A percentile compares a stretch with the other conserved stretches of the same genome.
phyloP scores from a whole-genome alignment of 257 asterid genomes.

The Eustoma russellianum region DNA sequence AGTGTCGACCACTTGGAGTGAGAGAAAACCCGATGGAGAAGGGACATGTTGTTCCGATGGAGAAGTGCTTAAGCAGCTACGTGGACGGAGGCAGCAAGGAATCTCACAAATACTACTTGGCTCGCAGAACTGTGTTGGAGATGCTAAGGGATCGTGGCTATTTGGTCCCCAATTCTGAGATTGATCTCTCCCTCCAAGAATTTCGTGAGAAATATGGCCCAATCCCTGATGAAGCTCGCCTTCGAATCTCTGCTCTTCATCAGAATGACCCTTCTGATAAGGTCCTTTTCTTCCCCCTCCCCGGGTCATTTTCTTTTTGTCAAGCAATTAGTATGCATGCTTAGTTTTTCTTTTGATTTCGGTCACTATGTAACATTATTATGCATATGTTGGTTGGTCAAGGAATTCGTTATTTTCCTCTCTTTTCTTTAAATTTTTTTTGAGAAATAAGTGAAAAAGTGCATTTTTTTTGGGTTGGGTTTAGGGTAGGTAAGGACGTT shows the following conservation, averaged over 20 bases:
- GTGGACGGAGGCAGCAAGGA: slow-evolving; percentile 51
- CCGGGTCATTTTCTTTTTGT: no score
- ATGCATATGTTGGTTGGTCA: no score
- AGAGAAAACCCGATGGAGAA: no score
- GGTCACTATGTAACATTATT: no score
- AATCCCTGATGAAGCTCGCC: slow-evolving; percentile 31
- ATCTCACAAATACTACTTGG: slow-evolving; percentile 68
- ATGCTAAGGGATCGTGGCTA: slow-evolving; percentile 94
- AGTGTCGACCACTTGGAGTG: no score
- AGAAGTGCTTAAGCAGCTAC: slow-evolving; percentile 45
- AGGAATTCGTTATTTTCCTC: no score
- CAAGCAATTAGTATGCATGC: no score
- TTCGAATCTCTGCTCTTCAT: slow-evolving; percentile 58
- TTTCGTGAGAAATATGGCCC: slow-evolving; percentile 53
- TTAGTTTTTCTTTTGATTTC: no score
- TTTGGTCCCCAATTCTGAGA: slow-evolving; percentile 55
- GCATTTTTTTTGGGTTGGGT: no score
- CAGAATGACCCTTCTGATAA: slow-evolving; percentile 57
- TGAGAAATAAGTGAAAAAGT: no score
- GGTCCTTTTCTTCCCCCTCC: slow-evolving; percentile 21
- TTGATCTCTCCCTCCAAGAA: slow-evolving; percentile 50
- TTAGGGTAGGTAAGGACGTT: no score
- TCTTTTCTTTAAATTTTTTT: no score
- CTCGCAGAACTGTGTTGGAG: slow-evolving; percentile 69
- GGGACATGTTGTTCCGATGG: not conserved